A percentile compares a stretch with the other conserved stretches of the same genome.
Conservation (phyloP, 352 stramenopile species). For the Phytophthora palmivora region DNA sequence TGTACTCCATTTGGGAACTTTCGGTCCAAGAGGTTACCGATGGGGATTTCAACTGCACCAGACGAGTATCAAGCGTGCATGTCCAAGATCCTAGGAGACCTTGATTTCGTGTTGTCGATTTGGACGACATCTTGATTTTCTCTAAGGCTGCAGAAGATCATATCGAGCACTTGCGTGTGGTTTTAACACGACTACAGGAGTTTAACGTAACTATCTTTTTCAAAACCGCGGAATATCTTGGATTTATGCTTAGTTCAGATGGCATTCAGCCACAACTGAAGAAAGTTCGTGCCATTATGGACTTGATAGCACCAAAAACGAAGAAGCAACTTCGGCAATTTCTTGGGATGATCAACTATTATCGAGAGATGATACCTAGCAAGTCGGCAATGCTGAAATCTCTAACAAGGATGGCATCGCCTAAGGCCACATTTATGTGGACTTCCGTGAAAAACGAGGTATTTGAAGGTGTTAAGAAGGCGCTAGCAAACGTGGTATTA, state of each 20-base stretch:
- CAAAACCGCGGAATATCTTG: slow-evolving; percentile 1
- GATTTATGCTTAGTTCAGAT: slow-evolving; percentile 3
- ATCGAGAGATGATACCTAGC: slow-evolving; percentile 13
- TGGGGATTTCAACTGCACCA: slow-evolving; percentile 14
- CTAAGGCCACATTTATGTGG: slow-evolving; percentile 1
- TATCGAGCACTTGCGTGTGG: slow-evolving; percentile 6
- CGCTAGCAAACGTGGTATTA: no score
- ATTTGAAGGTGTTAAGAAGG: no score
- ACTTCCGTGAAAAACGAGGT: no score
- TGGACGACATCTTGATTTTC: slow-evolving; percentile 20
- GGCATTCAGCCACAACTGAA: no score
- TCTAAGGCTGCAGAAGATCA: slow-evolving; percentile 12
- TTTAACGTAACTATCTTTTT: slow-evolving; percentile 14
- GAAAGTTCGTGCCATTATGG: slow-evolving; percentile 1
- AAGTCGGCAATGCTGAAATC: slow-evolving; percentile 4
- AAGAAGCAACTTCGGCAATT: slow-evolving; percentile 7
- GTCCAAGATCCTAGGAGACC: slow-evolving; percentile 5
- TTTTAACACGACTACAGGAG: not conserved
- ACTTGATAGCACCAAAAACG: not conserved
- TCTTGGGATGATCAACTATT: slow-evolving; percentile 14
- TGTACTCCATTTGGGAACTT: slow-evolving; percentile 14
- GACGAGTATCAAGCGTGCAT: slow-evolving; percentile 25
- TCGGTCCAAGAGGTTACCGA: slow-evolving; percentile 13
- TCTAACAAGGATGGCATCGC: not conserved
- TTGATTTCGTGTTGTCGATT: slow-evolving; percentile 21